Base-by-base conservation (phyloP, 208 protist species). In the Acanthamoeba lugdunensis region DNA sequence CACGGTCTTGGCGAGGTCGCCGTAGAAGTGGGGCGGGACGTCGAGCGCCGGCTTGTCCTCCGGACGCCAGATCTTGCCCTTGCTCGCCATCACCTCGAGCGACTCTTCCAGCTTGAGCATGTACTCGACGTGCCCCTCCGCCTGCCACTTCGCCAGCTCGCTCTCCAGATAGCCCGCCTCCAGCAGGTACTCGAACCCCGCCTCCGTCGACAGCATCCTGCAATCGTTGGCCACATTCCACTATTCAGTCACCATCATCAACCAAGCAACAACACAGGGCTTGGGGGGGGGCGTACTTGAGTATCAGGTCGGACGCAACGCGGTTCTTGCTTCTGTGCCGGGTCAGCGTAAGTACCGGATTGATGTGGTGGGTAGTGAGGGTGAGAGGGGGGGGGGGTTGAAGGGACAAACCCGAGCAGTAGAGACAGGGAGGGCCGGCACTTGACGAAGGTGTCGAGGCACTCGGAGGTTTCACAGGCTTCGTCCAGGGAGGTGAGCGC, bases 21-120 rank as follows among this genome's bases (percentile, higher is more conserved):
- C 95, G 61, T 94, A 96, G 54, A 96, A 95, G 50, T 96, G 95
- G 25, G 95, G 95, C 41, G 92, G 95, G 28, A 96, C 61, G 69
- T 94, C 85, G 2, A 96, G 90, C n/a, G 33, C 37, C 45, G 52
- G 41, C 16, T 52, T 93, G 77, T 69, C 77, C 28, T 82, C 41
- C 63, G 6, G 52, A 13, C 52, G 73, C 50, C n/a, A 94, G 73
- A 56, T 82, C 61, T 89, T 90, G 92, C 48, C 94, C n/a, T 54
- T 81, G 33, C 73, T 69, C 2, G 61, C 48, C 73, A 92, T 88
- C 18, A 71, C 82, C 8, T 79, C 89, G 3, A 96, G 69, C 1
- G 90, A 81, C 14, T 73, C 61, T 11, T 96, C 95, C 0, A 96
- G 69, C 0, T 71, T 61, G 6, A 90, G 84, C 13, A 94, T 67